Conservation (phyloP, 345 rosid species). For the Hevea brasiliensis region DNA sequence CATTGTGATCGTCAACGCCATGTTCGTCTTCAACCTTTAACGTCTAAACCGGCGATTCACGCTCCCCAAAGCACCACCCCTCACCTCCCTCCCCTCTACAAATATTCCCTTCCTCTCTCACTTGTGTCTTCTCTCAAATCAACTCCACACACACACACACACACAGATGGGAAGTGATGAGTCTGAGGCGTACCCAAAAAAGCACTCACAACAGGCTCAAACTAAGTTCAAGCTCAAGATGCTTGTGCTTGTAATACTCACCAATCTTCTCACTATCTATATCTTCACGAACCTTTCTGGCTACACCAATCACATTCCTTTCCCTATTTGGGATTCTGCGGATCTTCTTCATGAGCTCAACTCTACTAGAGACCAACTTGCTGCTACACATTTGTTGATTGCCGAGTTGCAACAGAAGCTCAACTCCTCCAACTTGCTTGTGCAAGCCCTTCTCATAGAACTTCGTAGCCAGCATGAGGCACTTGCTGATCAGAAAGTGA, state of each 20-base stretch:
- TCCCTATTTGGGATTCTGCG: slow-evolving; percentile 11
- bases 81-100: not conserved
- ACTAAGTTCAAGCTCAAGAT: slow-evolving; percentile 39
- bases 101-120: not conserved
- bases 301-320: not conserved
- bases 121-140: not conserved
- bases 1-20: too few species aligned
- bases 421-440: slow-evolving; percentile 39
- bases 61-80: not conserved
- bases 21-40: not conserved
- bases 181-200: slow-evolving; percentile 21
- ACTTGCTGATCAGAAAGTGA: not conserved
- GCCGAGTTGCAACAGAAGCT: slow-evolving; percentile 37
- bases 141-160: too few species aligned
- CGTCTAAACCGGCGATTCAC: slow-evolving; percentile 2
- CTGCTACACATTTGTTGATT: slow-evolving; percentile 27
- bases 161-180: slow-evolving; percentile 24
- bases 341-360: slow-evolving; percentile 30
- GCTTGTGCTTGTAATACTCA: slow-evolving; percentile 30
- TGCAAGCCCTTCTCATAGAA: slow-evolving; percentile 32
- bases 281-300: slow-evolving; percentile 18
- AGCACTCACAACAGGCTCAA: slow-evolving; percentile 12
- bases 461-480: slow-evolving; percentile 15
- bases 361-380: slow-evolving; percentile 36
- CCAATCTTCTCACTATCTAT: slow-evolving; percentile 47